Conservation (phyloP, 768 basidiomycete genomes). For the Fistulinella prunicolor region DNA sequence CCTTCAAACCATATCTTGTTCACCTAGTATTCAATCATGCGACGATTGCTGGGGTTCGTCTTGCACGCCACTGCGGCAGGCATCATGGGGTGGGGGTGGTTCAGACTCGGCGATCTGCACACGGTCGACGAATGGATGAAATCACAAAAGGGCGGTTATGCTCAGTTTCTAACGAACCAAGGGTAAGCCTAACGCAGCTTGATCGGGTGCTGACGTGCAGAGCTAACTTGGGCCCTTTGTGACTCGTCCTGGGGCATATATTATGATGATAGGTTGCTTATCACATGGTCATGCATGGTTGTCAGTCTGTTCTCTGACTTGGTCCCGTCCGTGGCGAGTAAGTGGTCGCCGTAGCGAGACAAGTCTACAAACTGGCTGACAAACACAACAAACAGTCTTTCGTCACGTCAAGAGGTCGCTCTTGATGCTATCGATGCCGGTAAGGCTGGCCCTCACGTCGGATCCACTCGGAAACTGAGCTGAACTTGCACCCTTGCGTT, state of each 20-base stretch:
- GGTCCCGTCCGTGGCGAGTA: conserved; percentile 36
- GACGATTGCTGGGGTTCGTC: conserved; percentile 14
- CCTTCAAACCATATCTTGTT: no score
- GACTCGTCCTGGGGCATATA: no score
- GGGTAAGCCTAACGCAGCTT: conserved; percentile 41
- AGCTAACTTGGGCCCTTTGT: neutral
- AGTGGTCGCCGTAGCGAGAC: conserved; percentile 10
- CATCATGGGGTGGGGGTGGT: conserved; percentile 39
- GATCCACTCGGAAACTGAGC: neutral
- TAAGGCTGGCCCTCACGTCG: conserved; percentile 21
- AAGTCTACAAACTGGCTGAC: neutral
- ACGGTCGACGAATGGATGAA: conserved; percentile 33
- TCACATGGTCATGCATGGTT: conserved; percentile 41
- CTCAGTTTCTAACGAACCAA: conserved; percentile 76
- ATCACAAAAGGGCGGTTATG: conserved; percentile 58
- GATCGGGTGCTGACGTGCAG: neutral
- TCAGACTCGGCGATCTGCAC: conserved; percentile 4
- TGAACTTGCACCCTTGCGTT: neutral
- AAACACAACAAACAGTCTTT: neutral
- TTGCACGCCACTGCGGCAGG: conserved; percentile 33
- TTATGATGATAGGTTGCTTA: conserved; percentile 23
- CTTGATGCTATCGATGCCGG: conserved; percentile 65
- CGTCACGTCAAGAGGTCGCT: conserved; percentile 53
- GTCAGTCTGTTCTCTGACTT: conserved; percentile 41
- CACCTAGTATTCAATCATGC: no score